Conservation (phyloP, 495 filamentous ascomycete genomes). For the Hypoxylon trugodes region DNA sequence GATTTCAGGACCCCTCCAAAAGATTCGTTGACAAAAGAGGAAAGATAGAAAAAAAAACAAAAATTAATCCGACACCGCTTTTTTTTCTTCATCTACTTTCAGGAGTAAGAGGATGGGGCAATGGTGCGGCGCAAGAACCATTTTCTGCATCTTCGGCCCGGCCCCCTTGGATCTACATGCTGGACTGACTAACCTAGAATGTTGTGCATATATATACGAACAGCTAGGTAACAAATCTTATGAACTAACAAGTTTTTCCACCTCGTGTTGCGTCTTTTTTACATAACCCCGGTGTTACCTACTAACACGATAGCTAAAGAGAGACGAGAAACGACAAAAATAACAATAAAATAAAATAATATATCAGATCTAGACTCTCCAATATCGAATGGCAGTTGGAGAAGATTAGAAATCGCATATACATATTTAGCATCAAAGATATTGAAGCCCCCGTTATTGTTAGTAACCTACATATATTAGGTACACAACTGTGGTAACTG, state of each 20-base stretch:
- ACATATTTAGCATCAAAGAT: conserved; percentile 4
- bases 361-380: conserved; percentile 16
- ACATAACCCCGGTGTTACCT: conserved; percentile 22
- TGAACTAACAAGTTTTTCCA: conserved; percentile 23
- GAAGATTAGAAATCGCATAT: conserved; percentile 7
- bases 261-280: conserved; percentile 18
- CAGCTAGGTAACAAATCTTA: too few species aligned
- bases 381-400: conserved; percentile 4
- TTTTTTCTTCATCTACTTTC: conserved; percentile 4
- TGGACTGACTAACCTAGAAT: conserved; percentile 25
- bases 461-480: conserved; percentile 10
- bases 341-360: too few species aligned
- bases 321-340: too few species aligned
- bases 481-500: background rate
- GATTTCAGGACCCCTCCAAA: too few species aligned
- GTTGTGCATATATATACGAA: conserved; percentile 39
- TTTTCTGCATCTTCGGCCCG: conserved; percentile 38
- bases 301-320: too few species aligned
- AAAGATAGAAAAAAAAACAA: conserved; percentile 12
- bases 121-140: conserved; percentile 35
- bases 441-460: conserved; percentile 1
- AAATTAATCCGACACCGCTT: conserved; percentile 10
- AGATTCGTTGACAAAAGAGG: conserved; percentile 4
- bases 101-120: conserved; percentile 34
- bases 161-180: conserved; percentile 33